Percentiles rank a stretch among this genome's conserved stretches.
phyloP scores from a whole-genome alignment of 495 filamentous ascomycete species.

The Hypoxylon trugodes region DNA sequence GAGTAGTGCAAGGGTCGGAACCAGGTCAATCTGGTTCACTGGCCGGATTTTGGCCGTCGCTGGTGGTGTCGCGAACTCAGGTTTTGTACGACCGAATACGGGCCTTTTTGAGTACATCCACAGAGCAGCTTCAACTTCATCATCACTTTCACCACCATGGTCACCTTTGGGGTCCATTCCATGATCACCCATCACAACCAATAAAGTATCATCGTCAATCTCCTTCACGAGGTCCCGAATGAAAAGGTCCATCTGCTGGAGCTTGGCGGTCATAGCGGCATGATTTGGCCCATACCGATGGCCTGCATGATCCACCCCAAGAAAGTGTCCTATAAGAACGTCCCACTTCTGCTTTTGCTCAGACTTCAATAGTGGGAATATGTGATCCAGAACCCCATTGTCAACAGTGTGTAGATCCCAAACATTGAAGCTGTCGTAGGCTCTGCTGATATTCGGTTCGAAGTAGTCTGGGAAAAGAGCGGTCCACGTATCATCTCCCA shows the following conservation, averaged over 20 bases:
- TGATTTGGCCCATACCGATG: slow-evolving; percentile 96
- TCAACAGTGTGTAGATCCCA: slow-evolving; percentile 98
- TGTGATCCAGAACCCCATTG: slow-evolving; percentile 91
- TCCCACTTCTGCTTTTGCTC: slow-evolving; percentile 80
- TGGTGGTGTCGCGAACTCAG: slow-evolving; percentile 69
- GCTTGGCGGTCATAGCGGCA: slow-evolving; percentile 86
- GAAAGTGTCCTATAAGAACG: slow-evolving; percentile 88
- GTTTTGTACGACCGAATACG: slow-evolving; percentile 79
- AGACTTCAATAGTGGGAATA: slow-evolving; percentile 80
- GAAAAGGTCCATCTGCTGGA: slow-evolving; percentile 88
- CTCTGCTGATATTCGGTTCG: slow-evolving; percentile 78
- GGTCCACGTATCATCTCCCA: slow-evolving; percentile 97
- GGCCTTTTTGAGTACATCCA: slow-evolving; percentile 97
- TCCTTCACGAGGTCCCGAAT: slow-evolving; percentile 73
- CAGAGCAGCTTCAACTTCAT: slow-evolving; percentile 91
- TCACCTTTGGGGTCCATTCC: slow-evolving; percentile 98
- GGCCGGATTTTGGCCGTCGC: slow-evolving; percentile 77
- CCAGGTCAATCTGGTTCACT: slow-evolving; percentile 95
- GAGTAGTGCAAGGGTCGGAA: slow-evolving; percentile 87
- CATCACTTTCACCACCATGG: slow-evolving; percentile 94
- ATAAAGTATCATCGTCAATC: slow-evolving; percentile 83
- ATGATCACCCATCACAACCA: slow-evolving; percentile 98
- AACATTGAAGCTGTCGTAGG: slow-evolving; percentile 97
- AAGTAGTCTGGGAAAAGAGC: slow-evolving; percentile 92
- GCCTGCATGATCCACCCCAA: slow-evolving; percentile 96